Conservation (phyloP, 2,329 filamentous ascomycete genomes). For the Ophiocordyceps camponoti-rufipedis region DNA sequence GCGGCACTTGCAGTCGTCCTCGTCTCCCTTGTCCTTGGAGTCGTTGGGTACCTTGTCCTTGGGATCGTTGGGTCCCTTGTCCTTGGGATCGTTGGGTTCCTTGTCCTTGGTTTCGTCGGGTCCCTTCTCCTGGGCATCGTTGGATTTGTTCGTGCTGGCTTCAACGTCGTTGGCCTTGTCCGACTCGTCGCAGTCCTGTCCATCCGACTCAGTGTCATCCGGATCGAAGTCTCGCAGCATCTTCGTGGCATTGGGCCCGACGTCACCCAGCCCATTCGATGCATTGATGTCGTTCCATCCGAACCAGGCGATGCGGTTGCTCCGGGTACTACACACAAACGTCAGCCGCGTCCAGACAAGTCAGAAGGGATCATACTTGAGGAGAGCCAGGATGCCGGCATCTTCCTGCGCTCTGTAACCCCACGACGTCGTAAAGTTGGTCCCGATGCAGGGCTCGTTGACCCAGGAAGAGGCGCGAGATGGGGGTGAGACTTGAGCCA, state of each 20-base stretch:
- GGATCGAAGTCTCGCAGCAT: not conserved
- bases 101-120: no score
- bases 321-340: not conserved
- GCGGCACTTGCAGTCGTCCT: no score
- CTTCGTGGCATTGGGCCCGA: slow-evolving; percentile 5
- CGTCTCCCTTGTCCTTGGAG: no score
- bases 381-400: slow-evolving; percentile 12
- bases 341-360: not conserved
- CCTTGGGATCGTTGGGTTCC: no score
- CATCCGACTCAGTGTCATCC: not conserved
- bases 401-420: slow-evolving; percentile 12
- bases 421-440: slow-evolving; percentile 13
- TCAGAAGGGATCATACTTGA: slow-evolving; percentile 8
- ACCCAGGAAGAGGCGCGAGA: slow-evolving; percentile 9
- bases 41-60: no score
- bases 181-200: not conserved
- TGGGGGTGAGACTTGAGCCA: slow-evolving; percentile 3
- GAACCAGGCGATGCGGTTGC: slow-evolving; percentile 8
- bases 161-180: no score
- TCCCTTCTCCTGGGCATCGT: no score
- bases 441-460: slow-evolving; percentile 6
- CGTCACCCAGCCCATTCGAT: slow-evolving; percentile 4
- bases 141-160: no score
- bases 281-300: slow-evolving; percentile 9
- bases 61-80: no score